A percentile compares a stretch with the other conserved stretches of the same genome.
These are phyloP conservation scores for Actinidia polygama DNA, from an alignment of 179 eudicot genomes.

Conservation along the genomic window DNA sequence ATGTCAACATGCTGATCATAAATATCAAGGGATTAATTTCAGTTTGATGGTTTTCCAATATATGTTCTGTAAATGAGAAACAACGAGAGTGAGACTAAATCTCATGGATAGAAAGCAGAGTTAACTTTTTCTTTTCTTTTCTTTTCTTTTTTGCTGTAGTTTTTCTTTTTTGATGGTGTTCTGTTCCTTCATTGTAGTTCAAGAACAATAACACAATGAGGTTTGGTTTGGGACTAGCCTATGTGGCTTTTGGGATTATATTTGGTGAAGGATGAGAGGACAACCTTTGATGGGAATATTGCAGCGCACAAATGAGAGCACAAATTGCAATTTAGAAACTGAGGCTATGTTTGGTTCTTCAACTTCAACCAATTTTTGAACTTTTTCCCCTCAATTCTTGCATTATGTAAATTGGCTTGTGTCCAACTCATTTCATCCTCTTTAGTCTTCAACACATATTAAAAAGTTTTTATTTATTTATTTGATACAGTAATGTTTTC, in stretches of 20 bases:
- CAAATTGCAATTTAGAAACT: neutral
- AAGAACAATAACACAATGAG: neutral
- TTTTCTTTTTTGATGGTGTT: no score
- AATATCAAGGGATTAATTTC: neutral
- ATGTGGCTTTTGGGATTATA: neutral
- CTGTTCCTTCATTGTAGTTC: neutral
- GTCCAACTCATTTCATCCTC: no score
- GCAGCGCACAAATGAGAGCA: neutral
- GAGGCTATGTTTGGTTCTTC: no score
- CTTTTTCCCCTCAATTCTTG: no score
- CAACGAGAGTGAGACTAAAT: constrained; percentile 6
- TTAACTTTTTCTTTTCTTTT: no score
- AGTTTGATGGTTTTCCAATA: neutral
- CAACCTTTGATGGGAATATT: neutral
- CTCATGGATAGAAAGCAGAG: neutral
- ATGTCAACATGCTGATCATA: constrained; percentile 3
- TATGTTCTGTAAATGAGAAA: neutral
- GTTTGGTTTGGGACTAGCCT: neutral
- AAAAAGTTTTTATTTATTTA: no score
- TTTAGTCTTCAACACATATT: no score
- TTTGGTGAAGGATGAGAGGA: neutral
- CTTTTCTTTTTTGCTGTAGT: no score
- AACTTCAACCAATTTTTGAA: no score
- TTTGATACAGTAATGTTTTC: no score
- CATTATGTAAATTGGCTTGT: no score